A percentile compares a stretch with the other conserved stretches of the same genome.
phyloP scores from a whole-genome alignment of 2,329 filamentous ascomycete species.

The Geosmithia flava region DNA sequence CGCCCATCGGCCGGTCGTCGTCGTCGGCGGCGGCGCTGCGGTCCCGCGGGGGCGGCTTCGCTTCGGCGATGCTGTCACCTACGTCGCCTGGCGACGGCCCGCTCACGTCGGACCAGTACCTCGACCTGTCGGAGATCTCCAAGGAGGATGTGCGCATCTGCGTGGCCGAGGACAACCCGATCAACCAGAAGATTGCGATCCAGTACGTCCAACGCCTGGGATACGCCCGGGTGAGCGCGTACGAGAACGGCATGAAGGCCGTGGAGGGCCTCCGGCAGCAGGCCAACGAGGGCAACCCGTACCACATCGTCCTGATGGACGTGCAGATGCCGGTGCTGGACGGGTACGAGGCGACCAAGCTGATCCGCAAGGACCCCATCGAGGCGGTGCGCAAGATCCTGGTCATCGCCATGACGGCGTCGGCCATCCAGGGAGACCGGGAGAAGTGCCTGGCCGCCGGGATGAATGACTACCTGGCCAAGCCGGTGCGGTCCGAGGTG shows the following conservation, averaged over 20 bases:
- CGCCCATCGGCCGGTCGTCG: constrained; percentile 17
- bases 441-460: constrained; percentile 93
- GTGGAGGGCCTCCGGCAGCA: constrained; percentile 72
- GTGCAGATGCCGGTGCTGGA: constrained; percentile 93
- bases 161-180: constrained; percentile 89
- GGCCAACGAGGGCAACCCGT: constrained; percentile 60
- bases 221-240: constrained; percentile 71
- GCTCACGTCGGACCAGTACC: constrained; percentile 29
- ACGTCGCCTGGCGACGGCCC: constrained; percentile 20
- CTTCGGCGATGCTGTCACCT: not conserved
- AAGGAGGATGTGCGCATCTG: constrained; percentile 74
- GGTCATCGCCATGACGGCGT: constrained; percentile 97
- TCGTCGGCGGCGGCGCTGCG: constrained; percentile 7
- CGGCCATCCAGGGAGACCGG: constrained; percentile 83
- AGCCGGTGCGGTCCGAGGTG: constrained; percentile 82
- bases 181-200: constrained; percentile 90
- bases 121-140: constrained; percentile 61
- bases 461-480: constrained; percentile 96
- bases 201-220: constrained; percentile 81
- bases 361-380: constrained; percentile 65
- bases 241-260: constrained; percentile 78
- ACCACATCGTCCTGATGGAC: constrained; percentile 90
- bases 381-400: constrained; percentile 69
- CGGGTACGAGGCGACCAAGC: constrained; percentile 80
- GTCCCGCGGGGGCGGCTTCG: not conserved